Percentiles rank a stretch among this genome's conserved stretches.
These are phyloP conservation scores for Cyberlindnera japonica DNA, from an alignment of 805 yeast species.

Conservation along the genomic window DNA sequence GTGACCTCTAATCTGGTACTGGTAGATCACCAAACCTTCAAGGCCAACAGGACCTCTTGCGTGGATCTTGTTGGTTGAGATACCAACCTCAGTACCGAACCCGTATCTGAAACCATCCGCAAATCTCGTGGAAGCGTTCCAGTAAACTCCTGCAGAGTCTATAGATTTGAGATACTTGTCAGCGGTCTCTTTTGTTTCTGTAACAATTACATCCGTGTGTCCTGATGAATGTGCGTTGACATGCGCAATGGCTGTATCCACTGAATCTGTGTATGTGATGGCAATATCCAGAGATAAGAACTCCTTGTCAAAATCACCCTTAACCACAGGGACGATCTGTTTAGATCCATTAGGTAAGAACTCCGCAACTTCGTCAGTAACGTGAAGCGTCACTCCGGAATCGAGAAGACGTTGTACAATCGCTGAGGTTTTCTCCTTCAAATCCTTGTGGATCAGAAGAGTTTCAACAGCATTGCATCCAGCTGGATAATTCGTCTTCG, in stretches of 20 bases:
- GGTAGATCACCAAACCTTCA: constrained; percentile 94
- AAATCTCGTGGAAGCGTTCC: constrained; percentile 96
- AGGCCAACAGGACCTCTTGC: constrained; percentile 99
- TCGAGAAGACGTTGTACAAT: constrained; percentile 46
- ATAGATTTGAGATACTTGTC: constrained; percentile 76
- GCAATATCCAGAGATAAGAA: constrained; percentile 82
- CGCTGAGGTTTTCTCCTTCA: constrained; percentile 33
- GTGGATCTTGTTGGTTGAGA: constrained; percentile 93
- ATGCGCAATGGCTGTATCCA: constrained; percentile 75
- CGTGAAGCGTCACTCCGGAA: constrained; percentile 72
- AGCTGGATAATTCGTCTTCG: constrained; percentile 96
- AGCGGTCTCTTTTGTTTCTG: constrained; percentile 69
- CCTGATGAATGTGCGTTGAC: constrained; percentile 91
- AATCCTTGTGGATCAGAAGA: constrained; percentile 54
- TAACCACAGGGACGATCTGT: constrained; percentile 46
- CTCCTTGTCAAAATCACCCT: constrained; percentile 76
- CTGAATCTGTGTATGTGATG: constrained; percentile 54
- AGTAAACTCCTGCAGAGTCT: constrained; percentile 94
- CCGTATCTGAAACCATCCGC: constrained; percentile 99
- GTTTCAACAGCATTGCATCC: constrained; percentile 99
- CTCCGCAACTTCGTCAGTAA: constrained; percentile 46
- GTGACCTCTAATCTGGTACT: constrained; percentile 84
- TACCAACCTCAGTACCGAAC: constrained; percentile 98
- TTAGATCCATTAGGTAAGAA: constrained; percentile 26
- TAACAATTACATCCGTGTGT: constrained; percentile 91